Conservation (phyloP, 495 filamentous ascomycete species). For the Penicillium steckii region DNA sequence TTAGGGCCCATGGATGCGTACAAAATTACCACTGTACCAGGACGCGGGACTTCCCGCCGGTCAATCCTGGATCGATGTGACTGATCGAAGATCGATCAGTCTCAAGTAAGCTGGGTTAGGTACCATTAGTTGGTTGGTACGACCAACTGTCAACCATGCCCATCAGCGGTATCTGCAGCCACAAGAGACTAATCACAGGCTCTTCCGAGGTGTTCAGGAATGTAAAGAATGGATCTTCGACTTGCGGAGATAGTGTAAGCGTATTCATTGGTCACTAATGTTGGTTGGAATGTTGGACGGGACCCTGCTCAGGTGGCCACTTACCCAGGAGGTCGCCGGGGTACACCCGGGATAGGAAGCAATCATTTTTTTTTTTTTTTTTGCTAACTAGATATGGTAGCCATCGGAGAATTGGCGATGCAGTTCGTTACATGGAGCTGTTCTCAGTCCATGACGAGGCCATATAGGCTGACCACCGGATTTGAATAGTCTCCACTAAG, state of each 20-base stretch:
- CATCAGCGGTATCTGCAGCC: neutral
- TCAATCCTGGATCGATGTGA: too few species aligned
- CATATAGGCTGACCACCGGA: slow-evolving; percentile 3
- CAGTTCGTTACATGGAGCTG: neutral
- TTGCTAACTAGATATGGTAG: neutral
- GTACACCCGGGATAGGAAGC: neutral
- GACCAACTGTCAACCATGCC: neutral
- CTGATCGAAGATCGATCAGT: too few species aligned
- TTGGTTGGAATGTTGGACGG: slow-evolving; percentile 10
- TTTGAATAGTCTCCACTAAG: slow-evolving; percentile 5
- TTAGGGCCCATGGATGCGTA: too few species aligned
- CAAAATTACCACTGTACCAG: too few species aligned
- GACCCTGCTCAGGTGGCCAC: neutral
- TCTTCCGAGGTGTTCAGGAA: slow-evolving; percentile 14
- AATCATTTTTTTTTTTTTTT: too few species aligned
- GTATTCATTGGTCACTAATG: slow-evolving; percentile 8
- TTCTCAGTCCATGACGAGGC: slow-evolving; percentile 12
- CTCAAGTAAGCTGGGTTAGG: too few species aligned
- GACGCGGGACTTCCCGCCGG: too few species aligned
- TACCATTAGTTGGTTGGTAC: neutral
- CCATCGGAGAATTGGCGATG: neutral
- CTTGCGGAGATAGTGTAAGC: neutral
- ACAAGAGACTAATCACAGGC: slow-evolving; percentile 6
- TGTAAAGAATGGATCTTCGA: slow-evolving; percentile 13
- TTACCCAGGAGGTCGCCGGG: neutral